Conservation (phyloP, 2,329 filamentous ascomycete genomes). For the Hypoxylon sp. region DNA sequence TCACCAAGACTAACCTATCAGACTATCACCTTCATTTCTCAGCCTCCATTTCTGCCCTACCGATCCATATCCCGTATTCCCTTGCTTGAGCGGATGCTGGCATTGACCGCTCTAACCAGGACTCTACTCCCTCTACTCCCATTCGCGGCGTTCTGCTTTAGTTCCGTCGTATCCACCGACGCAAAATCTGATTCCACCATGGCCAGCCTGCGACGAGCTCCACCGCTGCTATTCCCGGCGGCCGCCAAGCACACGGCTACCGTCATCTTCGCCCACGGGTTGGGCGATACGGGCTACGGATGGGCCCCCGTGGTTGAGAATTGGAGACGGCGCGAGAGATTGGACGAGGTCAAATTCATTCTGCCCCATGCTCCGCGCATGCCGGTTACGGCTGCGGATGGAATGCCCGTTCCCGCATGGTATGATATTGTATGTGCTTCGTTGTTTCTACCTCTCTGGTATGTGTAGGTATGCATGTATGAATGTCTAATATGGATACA, state of each 20-base stretch:
- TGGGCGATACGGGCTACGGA: slow-evolving; percentile 84
- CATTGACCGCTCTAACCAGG: slow-evolving; percentile 3
- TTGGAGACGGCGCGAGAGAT: slow-evolving; percentile 82
- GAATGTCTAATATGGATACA: slow-evolving; percentile 13
- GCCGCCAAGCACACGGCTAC: slow-evolving; percentile 81
- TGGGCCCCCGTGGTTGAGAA: slow-evolving; percentile 89
- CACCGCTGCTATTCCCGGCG: slow-evolving; percentile 49
- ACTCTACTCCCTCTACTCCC: slow-evolving; percentile 13
- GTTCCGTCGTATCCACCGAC: slow-evolving; percentile 5
- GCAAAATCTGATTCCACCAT: slow-evolving; percentile 38
- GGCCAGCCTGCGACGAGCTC: slow-evolving; percentile 42
- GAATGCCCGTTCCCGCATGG: slow-evolving; percentile 87
- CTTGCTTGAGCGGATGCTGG: slow-evolving; percentile 26
- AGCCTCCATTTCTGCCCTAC: neutral
- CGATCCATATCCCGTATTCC: neutral
- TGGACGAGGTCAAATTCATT: slow-evolving; percentile 92
- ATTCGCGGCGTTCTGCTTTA: slow-evolving; percentile 15
- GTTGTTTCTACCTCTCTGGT: neutral
- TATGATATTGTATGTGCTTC: slow-evolving; percentile 76
- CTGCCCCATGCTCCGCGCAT: slow-evolving; percentile 91
- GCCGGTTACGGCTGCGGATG: slow-evolving; percentile 84
- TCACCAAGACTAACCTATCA: slow-evolving; percentile 1
- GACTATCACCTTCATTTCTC: neutral
- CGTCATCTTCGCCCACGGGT: slow-evolving; percentile 92
- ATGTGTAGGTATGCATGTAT: neutral